Percentiles rank a stretch among this genome's conserved stretches.
These are phyloP conservation scores for Circinella umbellata DNA, from an alignment of 371 early-diverging fungal genomes.

Conservation along the genomic window DNA sequence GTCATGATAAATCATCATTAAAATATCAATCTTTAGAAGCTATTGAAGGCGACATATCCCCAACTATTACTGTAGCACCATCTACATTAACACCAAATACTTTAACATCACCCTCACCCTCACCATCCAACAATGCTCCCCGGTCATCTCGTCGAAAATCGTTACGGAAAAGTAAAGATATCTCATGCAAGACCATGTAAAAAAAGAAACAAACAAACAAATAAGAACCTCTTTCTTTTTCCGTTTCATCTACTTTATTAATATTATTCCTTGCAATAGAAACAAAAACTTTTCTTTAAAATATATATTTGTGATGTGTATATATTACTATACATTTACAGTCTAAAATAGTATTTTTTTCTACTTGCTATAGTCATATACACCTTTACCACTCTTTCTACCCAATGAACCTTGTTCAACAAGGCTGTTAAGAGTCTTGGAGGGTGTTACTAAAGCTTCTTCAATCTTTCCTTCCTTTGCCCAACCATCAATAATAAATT, in stretches of 20 bases:
- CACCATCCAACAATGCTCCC: neutral
- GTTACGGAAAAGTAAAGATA: constrained; percentile 3
- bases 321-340: too few species aligned
- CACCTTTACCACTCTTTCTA: constrained; percentile 89
- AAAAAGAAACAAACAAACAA: neutral
- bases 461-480: constrained; percentile 75
- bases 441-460: constrained; percentile 70
- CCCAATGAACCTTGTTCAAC: constrained; percentile 83
- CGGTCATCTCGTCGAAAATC: neutral
- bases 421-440: constrained; percentile 72
- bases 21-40: neutral
- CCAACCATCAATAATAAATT: constrained; percentile 95
- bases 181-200: constrained; percentile 9
- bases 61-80: neutral
- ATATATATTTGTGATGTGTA: too few species aligned
- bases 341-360: too few species aligned
- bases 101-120: neutral
- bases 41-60: neutral
- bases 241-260: too few species aligned
- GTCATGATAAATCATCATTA: neutral
- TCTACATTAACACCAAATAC: neutral
- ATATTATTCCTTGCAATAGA: too few species aligned
- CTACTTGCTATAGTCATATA: constrained; percentile 75
- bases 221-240: neutral
- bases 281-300: too few species aligned